Percentiles rank a stretch among this genome's conserved stretches.
phyloP scores from a whole-genome alignment of 257 asterid species.

The Vinca minor region DNA sequence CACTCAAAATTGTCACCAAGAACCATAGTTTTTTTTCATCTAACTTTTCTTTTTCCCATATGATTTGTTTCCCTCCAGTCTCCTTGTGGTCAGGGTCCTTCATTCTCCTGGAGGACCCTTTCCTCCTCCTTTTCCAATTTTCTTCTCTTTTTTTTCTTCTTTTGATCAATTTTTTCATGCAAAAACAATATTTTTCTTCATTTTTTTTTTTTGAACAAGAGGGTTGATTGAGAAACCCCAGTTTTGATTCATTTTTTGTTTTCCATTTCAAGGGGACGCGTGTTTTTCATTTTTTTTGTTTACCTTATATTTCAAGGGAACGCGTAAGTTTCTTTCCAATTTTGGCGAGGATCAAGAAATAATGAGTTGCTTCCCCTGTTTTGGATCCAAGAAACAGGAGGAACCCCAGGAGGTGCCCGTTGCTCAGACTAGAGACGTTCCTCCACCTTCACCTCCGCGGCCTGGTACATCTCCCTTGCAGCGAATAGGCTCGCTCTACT shows the following conservation, averaged over 20 bases:
- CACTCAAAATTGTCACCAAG: too few species aligned
- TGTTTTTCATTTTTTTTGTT: too few species aligned
- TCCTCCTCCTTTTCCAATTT: conserved; percentile 7
- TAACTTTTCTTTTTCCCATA: conserved; percentile 33
- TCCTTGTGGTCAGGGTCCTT: conserved; percentile 57
- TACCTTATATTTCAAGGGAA: too few species aligned
- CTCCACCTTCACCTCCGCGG: conserved; percentile 34
- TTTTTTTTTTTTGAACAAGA: not conserved
- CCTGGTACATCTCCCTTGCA: conserved; percentile 4
- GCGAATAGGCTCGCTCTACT: too few species aligned
- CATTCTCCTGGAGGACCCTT: conserved; percentile 73
- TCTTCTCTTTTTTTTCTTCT: not conserved
- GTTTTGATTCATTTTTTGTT: too few species aligned
- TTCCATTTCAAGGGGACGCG: too few species aligned
- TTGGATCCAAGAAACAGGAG: conserved; percentile 27
- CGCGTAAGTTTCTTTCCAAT: conserved; percentile 7
- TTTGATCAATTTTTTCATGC: not conserved
- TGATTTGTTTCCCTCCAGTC: conserved; percentile 25
- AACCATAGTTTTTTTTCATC: conserved; percentile 17
- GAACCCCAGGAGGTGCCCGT: conserved; percentile 28
- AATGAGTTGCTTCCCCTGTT: conserved; percentile 77
- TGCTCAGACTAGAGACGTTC: conserved; percentile 37
- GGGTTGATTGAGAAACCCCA: too few species aligned
- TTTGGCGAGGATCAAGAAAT: conserved; percentile 25
- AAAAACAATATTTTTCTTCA: too few species aligned